phyloP scores from a whole-genome alignment of 2,329 filamentous ascomycete genomes.

The Pezicula radicicola region DNA sequence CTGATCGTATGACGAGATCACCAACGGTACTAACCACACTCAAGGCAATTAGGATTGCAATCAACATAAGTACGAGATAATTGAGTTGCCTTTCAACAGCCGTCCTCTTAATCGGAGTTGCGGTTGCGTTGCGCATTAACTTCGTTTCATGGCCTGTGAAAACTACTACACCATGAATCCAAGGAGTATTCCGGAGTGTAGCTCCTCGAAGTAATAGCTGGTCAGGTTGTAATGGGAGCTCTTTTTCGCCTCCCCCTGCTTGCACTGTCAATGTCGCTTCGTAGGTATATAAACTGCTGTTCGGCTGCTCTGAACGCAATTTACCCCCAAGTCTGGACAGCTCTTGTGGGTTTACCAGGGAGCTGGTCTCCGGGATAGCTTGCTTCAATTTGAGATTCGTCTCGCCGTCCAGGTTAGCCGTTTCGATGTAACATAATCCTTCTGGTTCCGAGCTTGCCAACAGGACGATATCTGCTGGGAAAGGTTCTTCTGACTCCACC shows the following conservation, averaged over 20 bases:
- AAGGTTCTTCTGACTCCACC: constrained; percentile 91
- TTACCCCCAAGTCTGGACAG: constrained; percentile 82
- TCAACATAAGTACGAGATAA: constrained; percentile 84
- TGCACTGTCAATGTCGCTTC: constrained; percentile 94
- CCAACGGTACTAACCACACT: constrained; percentile 90
- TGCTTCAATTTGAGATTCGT: constrained; percentile 99
- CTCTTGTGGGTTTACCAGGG: constrained; percentile 82
- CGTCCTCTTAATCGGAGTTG: constrained; percentile 95
- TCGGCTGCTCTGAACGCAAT: constrained; percentile 92
- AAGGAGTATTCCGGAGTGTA: constrained; percentile 91
- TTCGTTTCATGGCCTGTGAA: constrained; percentile 99
- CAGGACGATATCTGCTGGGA: constrained; percentile 89
- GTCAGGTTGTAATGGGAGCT: constrained; percentile 84
- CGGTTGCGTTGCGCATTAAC: constrained; percentile 96
- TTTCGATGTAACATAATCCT: constrained; percentile 97
- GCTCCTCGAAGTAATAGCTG: constrained; percentile 91
- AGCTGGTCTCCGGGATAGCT: constrained; percentile 85
- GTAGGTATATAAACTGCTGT: constrained; percentile 97
- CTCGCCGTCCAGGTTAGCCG: constrained; percentile 94
- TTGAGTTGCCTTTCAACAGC: constrained; percentile 95
- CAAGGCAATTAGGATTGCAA: constrained; percentile 77
- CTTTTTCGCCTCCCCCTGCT: constrained; percentile 87
- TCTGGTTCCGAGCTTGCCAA: constrained; percentile 95
- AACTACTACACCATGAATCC: constrained; percentile 94
- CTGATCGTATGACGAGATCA: constrained; percentile 76